Evolutionary conservation across 1,284 basidiomycete species (phyloP).

Genomic region (Trametes hirsuta): DNA sequence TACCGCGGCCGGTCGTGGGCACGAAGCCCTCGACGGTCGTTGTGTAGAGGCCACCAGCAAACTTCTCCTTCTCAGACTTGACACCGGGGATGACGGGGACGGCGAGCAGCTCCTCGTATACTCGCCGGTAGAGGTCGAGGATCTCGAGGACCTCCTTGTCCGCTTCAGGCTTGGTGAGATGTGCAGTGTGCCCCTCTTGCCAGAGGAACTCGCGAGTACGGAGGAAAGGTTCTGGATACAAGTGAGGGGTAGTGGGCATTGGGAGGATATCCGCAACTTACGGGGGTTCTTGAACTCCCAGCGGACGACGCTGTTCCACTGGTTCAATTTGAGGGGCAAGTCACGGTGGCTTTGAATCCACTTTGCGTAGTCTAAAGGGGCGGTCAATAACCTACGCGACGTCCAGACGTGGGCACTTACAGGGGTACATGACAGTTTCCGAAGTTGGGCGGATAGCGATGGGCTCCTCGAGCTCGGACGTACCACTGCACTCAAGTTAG

Average conservation of each 20-base stretch:
- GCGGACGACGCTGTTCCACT: conserved; percentile 99
- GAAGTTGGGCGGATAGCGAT: conserved; percentile 98
- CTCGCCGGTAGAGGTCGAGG: conserved; percentile 92
- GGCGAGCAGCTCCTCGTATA: conserved; percentile 97
- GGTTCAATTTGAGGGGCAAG: conserved; percentile 95
- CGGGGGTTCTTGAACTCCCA: conserved; percentile 99
- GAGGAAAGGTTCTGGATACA: conserved; percentile 85
- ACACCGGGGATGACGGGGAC: conserved; percentile 96
- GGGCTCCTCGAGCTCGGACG: conserved; percentile 93
- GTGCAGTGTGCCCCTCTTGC: conserved; percentile 99
- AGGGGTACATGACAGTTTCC: conserved; percentile 98
- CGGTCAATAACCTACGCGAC: background rate
- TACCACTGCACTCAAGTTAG: conserved; percentile 58
- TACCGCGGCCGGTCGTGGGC: conserved; percentile 95
- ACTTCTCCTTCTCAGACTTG: conserved; percentile 99
- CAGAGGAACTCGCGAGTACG: conserved; percentile 99
- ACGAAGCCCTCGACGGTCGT: conserved; percentile 99
- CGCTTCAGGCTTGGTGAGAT: conserved; percentile 88
- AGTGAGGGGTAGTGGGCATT: background rate
- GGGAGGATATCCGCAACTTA: conserved; percentile 36
- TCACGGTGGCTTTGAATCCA: conserved; percentile 99
- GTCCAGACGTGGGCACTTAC: conserved; percentile 46
- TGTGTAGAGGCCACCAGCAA: conserved; percentile 97
- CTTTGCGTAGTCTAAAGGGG: conserved; percentile 79
- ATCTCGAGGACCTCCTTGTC: conserved; percentile 93